A percentile compares a stretch with the other conserved stretches of the same genome.
Evolutionary conservation across 306 rosid species (phyloP).

Genomic region (Fagus crenata): DNA sequence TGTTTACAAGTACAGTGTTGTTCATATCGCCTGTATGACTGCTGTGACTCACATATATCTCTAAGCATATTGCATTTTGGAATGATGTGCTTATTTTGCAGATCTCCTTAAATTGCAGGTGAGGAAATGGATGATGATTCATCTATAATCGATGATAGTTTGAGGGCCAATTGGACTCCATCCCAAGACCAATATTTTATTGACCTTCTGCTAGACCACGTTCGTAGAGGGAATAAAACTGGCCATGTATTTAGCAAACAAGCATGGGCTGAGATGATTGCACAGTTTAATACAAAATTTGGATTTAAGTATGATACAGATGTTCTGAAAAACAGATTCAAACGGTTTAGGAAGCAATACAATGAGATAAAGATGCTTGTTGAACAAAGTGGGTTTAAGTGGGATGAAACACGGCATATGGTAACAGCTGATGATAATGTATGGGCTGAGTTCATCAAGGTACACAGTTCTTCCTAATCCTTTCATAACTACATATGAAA

Average conservation of each 20-base stretch:
- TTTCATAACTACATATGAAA: conserved; percentile 7
- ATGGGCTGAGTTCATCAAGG: conserved; percentile 47
- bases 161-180: conserved; percentile 60
- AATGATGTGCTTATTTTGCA: too few relatives aligned
- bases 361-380: conserved; percentile 48
- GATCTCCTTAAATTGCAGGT: conserved; percentile 32
- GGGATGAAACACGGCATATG: conserved; percentile 45
- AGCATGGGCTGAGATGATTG: conserved; percentile 57
- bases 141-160: conserved; percentile 26
- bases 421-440: conserved; percentile 30
- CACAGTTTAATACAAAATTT: conserved; percentile 46
- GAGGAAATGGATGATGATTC: conserved; percentile 43
- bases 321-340: conserved; percentile 51
- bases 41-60: too few relatives aligned
- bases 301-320: conserved; percentile 51
- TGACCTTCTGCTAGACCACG: conserved; percentile 48
- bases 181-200: conserved; percentile 54
- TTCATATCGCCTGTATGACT: too few relatives aligned
- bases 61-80: too few relatives aligned
- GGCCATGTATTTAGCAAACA: conserved; percentile 41
- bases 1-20: too few relatives aligned
- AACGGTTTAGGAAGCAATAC: conserved; percentile 61
- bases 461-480: conserved; percentile 14
- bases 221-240: conserved; percentile 49
- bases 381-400: conserved; percentile 44